Evolutionary conservation across 2,329 filamentous ascomycete genomes (phyloP).

Genomic region (Cryphonectria parasitica): DNA sequence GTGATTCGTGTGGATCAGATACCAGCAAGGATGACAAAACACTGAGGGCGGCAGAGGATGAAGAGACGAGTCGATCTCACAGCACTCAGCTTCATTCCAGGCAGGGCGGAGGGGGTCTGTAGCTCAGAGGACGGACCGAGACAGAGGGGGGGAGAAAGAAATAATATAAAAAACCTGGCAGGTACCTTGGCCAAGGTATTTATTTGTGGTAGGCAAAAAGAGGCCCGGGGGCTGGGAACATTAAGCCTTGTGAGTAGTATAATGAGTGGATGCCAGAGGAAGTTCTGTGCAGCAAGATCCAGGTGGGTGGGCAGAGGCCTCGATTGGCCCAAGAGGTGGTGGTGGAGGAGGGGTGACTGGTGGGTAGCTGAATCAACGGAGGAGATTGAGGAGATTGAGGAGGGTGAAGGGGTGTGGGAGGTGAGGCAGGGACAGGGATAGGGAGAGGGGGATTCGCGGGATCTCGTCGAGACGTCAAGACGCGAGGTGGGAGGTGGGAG

Average conservation of each 20-base stretch:
- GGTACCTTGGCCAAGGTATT: constrained; percentile 23
- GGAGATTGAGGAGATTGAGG: background rate
- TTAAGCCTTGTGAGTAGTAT: background rate
- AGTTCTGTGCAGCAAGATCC: constrained; percentile 3
- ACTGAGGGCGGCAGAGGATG: constrained; percentile 1
- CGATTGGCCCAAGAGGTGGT: background rate
- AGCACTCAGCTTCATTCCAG: background rate
- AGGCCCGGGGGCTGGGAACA: background rate
- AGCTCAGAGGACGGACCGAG: constrained; percentile 3
- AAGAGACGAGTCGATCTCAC: background rate
- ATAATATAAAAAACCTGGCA: constrained; percentile 13
- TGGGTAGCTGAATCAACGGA: background rate
- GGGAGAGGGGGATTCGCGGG: constrained; percentile 2
- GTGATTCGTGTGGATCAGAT: background rate
- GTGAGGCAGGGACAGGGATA: background rate
- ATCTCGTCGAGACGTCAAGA: background rate
- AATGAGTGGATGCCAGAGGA: background rate
- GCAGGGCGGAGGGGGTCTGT: background rate
- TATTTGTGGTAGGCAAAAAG: background rate
- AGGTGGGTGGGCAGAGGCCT: background rate
- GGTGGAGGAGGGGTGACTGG: background rate
- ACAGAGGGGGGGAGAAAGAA: background rate
- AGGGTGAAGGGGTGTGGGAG: background rate
- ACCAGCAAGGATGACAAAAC: background rate
- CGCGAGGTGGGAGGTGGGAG: background rate